phyloP scores from a whole-genome alignment of 2,329 filamentous ascomycete genomes.

The Macrophomina tecta region DNA sequence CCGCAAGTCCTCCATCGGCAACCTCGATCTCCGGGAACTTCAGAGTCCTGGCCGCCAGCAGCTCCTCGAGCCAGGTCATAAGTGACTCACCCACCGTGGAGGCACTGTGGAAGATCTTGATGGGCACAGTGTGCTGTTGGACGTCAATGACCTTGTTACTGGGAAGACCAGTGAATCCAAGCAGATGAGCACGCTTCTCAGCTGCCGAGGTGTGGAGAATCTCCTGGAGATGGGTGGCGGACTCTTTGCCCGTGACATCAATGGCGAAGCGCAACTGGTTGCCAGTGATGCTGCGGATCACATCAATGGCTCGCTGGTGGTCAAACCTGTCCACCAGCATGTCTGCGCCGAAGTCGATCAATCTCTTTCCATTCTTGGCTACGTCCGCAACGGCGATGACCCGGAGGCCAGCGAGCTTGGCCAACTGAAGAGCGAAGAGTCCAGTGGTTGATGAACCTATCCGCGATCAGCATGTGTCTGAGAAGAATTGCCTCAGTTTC shows the following conservation, averaged over 20 bases:
- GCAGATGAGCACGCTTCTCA: slow-evolving; percentile 57
- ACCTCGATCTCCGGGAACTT: slow-evolving; percentile 69
- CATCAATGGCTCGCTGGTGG: slow-evolving; percentile 21
- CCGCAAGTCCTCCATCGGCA: slow-evolving; percentile 66
- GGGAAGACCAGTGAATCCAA: slow-evolving; percentile 72
- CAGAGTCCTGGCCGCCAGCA: slow-evolving; percentile 63
- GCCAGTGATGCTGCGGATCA: slow-evolving; percentile 25
- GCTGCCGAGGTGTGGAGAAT: slow-evolving; percentile 9
- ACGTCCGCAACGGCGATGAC: slow-evolving; percentile 72
- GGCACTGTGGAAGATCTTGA: slow-evolving; percentile 77
- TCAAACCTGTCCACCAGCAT: slow-evolving; percentile 27
- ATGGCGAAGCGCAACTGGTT: slow-evolving; percentile 26
- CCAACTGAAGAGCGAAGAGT: slow-evolving; percentile 70
- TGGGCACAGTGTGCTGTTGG: slow-evolving; percentile 69
- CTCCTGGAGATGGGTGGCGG: slow-evolving; percentile 17
- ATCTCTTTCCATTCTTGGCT: slow-evolving; percentile 61
- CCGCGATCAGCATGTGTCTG: slow-evolving; percentile 36
- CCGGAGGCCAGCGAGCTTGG: slow-evolving; percentile 67
- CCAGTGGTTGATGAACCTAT: slow-evolving; percentile 75
- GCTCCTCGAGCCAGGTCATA: slow-evolving; percentile 69
- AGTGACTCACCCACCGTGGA: slow-evolving; percentile 67
- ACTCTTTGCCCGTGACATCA: slow-evolving; percentile 19
- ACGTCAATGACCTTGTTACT: slow-evolving; percentile 59
- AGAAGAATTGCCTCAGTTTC: not conserved
- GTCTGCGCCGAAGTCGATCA: slow-evolving; percentile 25